These are phyloP conservation scores for Saccharomycopsis malanga DNA, from an alignment of 805 yeast genomes.

Conservation along the genomic window DNA sequence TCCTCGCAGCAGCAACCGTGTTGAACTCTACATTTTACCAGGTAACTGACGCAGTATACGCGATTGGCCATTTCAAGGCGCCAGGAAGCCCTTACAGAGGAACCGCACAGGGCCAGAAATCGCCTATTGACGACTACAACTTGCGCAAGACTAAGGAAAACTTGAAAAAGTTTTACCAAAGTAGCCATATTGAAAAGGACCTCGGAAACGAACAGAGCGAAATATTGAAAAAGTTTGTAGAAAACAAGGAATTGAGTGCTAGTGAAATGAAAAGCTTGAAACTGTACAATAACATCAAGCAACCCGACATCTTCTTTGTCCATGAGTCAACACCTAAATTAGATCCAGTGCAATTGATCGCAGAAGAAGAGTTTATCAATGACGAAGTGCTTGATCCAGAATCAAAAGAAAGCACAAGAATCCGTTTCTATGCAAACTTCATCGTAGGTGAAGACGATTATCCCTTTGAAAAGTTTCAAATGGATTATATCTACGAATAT, in stretches of 20 bases:
- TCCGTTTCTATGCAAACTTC: conserved; percentile 18
- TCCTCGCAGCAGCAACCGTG: conserved; percentile 58
- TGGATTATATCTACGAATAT: conserved; percentile 17
- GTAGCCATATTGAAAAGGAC: neutral
- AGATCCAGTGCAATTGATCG: conserved; percentile 15
- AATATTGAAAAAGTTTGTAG: conserved; percentile 8
- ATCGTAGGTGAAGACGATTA: conserved; percentile 8
- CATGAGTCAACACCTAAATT: conserved; percentile 20
- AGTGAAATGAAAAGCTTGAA: conserved; percentile 8
- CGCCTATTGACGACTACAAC: conserved; percentile 18
- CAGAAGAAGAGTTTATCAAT: conserved; percentile 13
- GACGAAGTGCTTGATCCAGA: conserved; percentile 11
- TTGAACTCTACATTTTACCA: conserved; percentile 46
- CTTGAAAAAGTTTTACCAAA: conserved; percentile 1
- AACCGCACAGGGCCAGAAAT: conserved; percentile 20
- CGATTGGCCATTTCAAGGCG: conserved; percentile 32
- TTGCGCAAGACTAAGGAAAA: neutral
- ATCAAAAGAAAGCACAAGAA: conserved; percentile 7
- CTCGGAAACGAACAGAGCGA: neutral
- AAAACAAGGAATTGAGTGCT: conserved; percentile 8
- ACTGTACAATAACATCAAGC: conserved; percentile 9
- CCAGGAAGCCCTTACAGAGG: conserved; percentile 16
- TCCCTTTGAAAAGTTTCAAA: conserved; percentile 18
- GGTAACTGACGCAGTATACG: conserved; percentile 33
- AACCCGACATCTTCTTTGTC: conserved; percentile 16